Evolutionary conservation across 1,139 yeast species (phyloP).

Genomic region (Suhomyces bribrorum): DNA sequence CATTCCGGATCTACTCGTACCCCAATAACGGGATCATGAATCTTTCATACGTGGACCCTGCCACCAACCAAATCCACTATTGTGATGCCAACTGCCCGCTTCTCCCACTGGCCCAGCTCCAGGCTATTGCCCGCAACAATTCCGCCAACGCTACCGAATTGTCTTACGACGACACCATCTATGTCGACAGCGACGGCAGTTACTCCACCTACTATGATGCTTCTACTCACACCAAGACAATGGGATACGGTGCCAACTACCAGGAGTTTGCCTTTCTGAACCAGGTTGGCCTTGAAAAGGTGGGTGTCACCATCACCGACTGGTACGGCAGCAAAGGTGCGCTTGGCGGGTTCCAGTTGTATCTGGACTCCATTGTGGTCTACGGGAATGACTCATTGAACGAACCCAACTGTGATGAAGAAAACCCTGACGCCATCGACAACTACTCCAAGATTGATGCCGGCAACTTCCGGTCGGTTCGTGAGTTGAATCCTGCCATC

Average conservation of each 20-base stretch:
- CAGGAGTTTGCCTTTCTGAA: conserved; percentile 86
- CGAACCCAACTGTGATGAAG: conserved; percentile 56
- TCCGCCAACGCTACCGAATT: conserved; percentile 22
- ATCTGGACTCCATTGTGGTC: conserved; percentile 56
- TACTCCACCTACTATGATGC: conserved; percentile 42
- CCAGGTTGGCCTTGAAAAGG: conserved; percentile 56
- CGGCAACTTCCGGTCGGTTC: conserved; percentile 38
- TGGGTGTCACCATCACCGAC: conserved; percentile 67
- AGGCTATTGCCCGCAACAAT: conserved; percentile 25
- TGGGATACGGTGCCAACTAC: conserved; percentile 53
- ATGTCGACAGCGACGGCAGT: conserved; percentile 40
- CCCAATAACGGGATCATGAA: conserved; percentile 94
- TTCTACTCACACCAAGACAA: conserved; percentile 40
- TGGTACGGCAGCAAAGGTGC: conserved; percentile 74
- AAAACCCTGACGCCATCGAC: conserved; percentile 20
- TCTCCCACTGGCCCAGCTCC: conserved; percentile 32
- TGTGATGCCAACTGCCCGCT: conserved; percentile 94
- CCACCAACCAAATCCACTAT: conserved; percentile 49
- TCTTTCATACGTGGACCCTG: conserved; percentile 78
- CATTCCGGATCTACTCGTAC: conserved; percentile 71
- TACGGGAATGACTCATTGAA: conserved; percentile 79
- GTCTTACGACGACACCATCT: conserved; percentile 27
- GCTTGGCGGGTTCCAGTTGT: conserved; percentile 72
- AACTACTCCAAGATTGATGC: conserved; percentile 33
- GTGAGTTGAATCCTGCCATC: conserved; percentile 21